A percentile compares a stretch with the other conserved stretches of the same genome.
phyloP scores from a whole-genome alignment of 2,329 filamentous ascomycete genomes.

The Neocucurbitaria cava region DNA sequence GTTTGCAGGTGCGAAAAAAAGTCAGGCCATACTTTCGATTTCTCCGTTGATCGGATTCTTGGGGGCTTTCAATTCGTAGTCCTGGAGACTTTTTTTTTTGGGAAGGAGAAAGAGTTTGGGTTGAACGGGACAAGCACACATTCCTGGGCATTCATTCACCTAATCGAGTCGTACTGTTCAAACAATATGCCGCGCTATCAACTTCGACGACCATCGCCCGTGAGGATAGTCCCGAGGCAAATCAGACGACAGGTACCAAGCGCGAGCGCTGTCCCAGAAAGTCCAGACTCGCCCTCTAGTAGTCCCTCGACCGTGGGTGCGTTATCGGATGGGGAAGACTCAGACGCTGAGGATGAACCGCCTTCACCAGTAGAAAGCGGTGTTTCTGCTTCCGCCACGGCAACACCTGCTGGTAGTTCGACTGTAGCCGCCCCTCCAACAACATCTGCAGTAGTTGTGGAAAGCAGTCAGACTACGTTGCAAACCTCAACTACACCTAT shows the following conservation, averaged over 20 bases:
- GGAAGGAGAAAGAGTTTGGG: not conserved
- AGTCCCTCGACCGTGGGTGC: conserved; percentile 20
- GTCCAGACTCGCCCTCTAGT: conserved; percentile 30
- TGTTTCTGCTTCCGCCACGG: conserved; percentile 1
- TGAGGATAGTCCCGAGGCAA: conserved; percentile 22
- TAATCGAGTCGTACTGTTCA: conserved; percentile 12
- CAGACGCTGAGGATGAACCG: conserved; percentile 22
- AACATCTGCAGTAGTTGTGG: not conserved
- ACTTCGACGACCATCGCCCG: conserved; percentile 36
- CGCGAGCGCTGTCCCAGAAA: conserved; percentile 23
- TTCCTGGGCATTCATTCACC: conserved; percentile 10
- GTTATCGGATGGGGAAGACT: conserved; percentile 13
- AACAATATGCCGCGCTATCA: conserved; percentile 35
- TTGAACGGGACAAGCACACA: conserved; percentile 7
- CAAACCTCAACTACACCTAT: not conserved
- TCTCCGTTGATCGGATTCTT: conserved; percentile 43
- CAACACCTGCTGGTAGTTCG: not conserved
- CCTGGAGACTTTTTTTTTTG: conserved; percentile 37
- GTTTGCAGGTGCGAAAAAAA: conserved; percentile 14
- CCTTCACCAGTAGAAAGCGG: conserved; percentile 13
- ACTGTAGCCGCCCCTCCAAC: conserved; percentile 1
- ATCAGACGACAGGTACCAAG: conserved; percentile 29
- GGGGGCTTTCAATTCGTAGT: conserved; percentile 29
- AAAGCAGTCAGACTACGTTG: not conserved
- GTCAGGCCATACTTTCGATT: conserved; percentile 26